These are phyloP conservation scores for Ogataea ganodermae DNA, from an alignment of 805 yeast genomes.

Conservation along the genomic window DNA sequence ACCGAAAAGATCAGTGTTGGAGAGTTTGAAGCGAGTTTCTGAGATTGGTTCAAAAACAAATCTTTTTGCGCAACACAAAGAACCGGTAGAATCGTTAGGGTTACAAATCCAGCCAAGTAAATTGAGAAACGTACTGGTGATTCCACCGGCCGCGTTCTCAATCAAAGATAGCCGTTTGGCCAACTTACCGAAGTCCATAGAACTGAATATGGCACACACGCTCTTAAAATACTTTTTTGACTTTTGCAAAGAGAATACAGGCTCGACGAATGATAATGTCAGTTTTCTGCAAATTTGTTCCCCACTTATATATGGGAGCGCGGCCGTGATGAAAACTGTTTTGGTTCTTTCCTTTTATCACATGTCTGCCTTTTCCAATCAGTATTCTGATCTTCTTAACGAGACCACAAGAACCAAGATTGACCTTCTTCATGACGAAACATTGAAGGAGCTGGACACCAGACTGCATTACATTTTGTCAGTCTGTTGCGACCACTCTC, in stretches of 20 bases:
- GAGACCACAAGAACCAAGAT: neutral
- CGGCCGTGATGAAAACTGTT: slow-evolving; percentile 18
- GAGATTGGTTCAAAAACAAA: neutral
- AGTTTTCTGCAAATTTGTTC: slow-evolving; percentile 18
- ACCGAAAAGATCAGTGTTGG: neutral
- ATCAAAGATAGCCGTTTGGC: slow-evolving; percentile 8
- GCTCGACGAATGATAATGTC: neutral
- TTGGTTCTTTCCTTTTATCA: slow-evolving; percentile 20
- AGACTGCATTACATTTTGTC: slow-evolving; percentile 18
- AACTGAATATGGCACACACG: slow-evolving; percentile 11
- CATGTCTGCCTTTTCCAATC: neutral
- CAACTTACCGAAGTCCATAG: slow-evolving; percentile 17
- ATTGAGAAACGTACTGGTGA: slow-evolving; percentile 17
- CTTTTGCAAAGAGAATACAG: slow-evolving; percentile 2
- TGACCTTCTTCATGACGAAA: slow-evolving; percentile 11
- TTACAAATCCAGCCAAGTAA: slow-evolving; percentile 8
- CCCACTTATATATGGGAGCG: slow-evolving; percentile 23
- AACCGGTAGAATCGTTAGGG: no score
- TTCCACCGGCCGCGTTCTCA: slow-evolving; percentile 19
- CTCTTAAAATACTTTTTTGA: slow-evolving; percentile 17
- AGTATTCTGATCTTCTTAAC: neutral
- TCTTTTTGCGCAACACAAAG: neutral
- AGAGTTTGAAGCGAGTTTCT: neutral
- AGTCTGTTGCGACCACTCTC: slow-evolving; percentile 26
- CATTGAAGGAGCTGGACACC: slow-evolving; percentile 15